Base-by-base conservation (phyloP, 1,284 basidiomycete species). In the Tetrapyrgos nigripes region DNA sequence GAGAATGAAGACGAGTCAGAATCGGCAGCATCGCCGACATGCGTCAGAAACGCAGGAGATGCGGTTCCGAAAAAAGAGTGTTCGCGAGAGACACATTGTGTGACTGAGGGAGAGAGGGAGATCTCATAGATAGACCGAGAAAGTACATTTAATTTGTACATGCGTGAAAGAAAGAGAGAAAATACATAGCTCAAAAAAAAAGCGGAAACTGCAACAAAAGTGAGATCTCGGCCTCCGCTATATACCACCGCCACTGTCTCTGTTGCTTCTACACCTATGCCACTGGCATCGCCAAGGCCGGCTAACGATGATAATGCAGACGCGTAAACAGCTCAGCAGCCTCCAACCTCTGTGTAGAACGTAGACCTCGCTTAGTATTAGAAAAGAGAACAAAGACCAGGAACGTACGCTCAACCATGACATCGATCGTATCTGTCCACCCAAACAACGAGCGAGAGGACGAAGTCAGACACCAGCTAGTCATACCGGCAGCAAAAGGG, bases 321-420 rank as follows among this genome's bases (percentile, higher is more conserved):
- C n/a, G n/a, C n/a, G n/a, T n/a, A n/a, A n/a, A n/a, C n/a, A n/a
- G n/a, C n/a, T n/a, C n/a, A n/a, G n/a, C n/a, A n/a, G n/a, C 37
- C 37, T 40, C 37, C 37, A 17, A 40, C 37, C 37, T 40, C 37
- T 40, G n/a, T n/a, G 37, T 17, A 40, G 17, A 17, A 9, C 17
- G 37, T 17, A 40, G 37, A n/a, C 4, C 17, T 40, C 37, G 37
- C 9, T 1, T 26, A 1, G 33, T 21, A 33, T 40, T n/a, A 40
- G 37, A 9, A 40, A 40, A 40, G 19, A 5, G 37, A 40, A 40
- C 4, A 40, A 40, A 40, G 19, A 40, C 37, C 8, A 40, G 6
- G 37, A 28, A 88, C 92, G 67, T 79, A 95, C 93, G 93, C 79
- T 96, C 92, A 62, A 95, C 90, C 87, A 95, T 92, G 61, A 95